These are phyloP conservation scores for Globisporangium canariense DNA, from an alignment of 352 stramenopile species.

Conservation along the genomic window DNA sequence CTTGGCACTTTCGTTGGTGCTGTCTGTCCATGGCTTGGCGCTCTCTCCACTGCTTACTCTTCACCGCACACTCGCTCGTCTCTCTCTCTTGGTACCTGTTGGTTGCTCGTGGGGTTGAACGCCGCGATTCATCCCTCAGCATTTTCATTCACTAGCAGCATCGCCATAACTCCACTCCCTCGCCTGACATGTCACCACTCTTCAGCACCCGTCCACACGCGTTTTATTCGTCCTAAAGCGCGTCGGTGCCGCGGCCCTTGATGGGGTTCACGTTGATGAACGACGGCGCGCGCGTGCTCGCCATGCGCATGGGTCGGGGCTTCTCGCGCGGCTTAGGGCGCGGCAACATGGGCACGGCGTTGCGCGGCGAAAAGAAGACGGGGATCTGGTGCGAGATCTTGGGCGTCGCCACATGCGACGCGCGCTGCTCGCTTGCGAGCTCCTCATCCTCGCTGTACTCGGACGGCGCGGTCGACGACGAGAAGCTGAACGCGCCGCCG, in stretches of 20 bases:
- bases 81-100: no score
- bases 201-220: background rate
- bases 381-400: conserved; percentile 47
- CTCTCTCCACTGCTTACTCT: no score
- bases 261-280: conserved; percentile 18
- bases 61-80: no score
- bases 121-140: background rate
- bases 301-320: conserved; percentile 8
- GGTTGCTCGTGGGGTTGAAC: no score
- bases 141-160: background rate
- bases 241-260: conserved; percentile 8
- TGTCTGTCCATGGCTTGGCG: no score
- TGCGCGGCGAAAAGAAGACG: conserved; percentile 49
- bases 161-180: background rate
- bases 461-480: conserved; percentile 13
- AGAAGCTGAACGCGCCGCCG: conserved; percentile 33
- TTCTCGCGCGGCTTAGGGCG: conserved; percentile 18
- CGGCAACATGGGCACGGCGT: conserved; percentile 30
- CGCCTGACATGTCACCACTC: background rate
- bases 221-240: conserved; percentile 8
- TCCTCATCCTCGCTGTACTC: conserved; percentile 12
- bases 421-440: conserved; percentile 16
- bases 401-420: conserved; percentile 26
- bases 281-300: conserved; percentile 8
- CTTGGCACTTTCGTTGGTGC: no score